Evolutionary conservation across 1,284 basidiomycete genomes (phyloP), one percentile per base, ranked within the genome.

Genomic region (Uromyces viciae-fabae): DNA sequence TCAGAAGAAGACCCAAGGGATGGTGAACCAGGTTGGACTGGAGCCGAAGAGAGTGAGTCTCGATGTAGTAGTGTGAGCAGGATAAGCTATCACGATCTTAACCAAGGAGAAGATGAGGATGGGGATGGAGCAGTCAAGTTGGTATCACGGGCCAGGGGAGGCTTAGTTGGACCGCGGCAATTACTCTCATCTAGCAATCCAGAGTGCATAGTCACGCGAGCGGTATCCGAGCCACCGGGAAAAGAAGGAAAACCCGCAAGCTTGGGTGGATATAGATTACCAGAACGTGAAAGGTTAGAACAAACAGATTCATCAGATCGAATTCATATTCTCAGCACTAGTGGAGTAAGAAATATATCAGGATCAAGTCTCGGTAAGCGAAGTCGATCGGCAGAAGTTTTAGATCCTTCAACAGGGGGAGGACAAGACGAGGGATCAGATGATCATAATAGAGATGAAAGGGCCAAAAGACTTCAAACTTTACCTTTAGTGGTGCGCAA

Each of bases 311-410:
- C 2, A 1, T 14, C 17, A 19, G 71, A 58, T 33, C 9, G 4
- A 1, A 33, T 49, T 9, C 31, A 33, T 1, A 25, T 72, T 49
- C 2, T 28, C 2, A 5, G 0, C 11, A 2, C 15, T 1, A 11
- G 36, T 22, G 66, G 52, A 4, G 58, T 52, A 17, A 46, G 78
- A 9, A 81, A 73, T 31, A 43, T 52, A 3, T 81, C 78, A 14
- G 78, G 69, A 2, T 81, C 78, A 3, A 81, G 78, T 52, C 43
- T 81, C n/a, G 78, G 78, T 17, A 81, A 81, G 43, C 69, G 78
- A 19, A 81, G 66, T n/a, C 40, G 71, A 22, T 72, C 68, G 0
- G 66, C 72, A 22, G 71, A 74, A 15, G n/a, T n/a, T n/a, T n/a
- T n/a, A n/a, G n/a, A n/a, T n/a, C n/a, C n/a, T n/a, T n/a, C n/a